These are phyloP conservation scores for Thyridium curvatum DNA, from an alignment of 2,329 filamentous ascomycete genomes.

Conservation along the genomic window DNA sequence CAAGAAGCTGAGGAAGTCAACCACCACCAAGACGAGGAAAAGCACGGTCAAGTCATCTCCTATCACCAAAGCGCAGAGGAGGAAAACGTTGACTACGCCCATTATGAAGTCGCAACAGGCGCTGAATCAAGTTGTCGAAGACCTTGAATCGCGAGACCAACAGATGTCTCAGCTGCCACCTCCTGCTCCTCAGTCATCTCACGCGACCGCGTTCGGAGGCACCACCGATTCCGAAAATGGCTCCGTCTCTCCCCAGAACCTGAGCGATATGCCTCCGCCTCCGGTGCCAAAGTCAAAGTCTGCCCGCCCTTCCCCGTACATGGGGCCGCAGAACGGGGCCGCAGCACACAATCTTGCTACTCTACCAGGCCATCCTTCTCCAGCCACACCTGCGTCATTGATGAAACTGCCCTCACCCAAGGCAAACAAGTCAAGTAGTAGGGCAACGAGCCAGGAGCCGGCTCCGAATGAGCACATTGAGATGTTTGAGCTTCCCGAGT, in stretches of 20 bases:
- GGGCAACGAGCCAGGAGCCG: slow-evolving; percentile 25
- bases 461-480: slow-evolving; percentile 48
- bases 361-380: slow-evolving; percentile 42
- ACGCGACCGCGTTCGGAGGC: slow-evolving; percentile 25
- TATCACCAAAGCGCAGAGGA: slow-evolving; percentile 61
- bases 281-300: slow-evolving; percentile 61
- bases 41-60: slow-evolving; percentile 61
- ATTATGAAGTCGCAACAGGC: slow-evolving; percentile 46
- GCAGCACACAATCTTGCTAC: slow-evolving; percentile 13
- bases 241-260: slow-evolving; percentile 57
- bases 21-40: slow-evolving; percentile 43
- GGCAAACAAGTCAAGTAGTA: slow-evolving; percentile 31
- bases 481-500: slow-evolving; percentile 65
- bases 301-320: slow-evolving; percentile 60
- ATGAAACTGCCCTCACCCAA: slow-evolving; percentile 68
- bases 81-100: slow-evolving; percentile 46
- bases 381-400: slow-evolving; percentile 80
- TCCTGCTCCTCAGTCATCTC: slow-evolving; percentile 14
- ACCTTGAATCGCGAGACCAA: slow-evolving; percentile 28
- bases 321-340: slow-evolving; percentile 45
- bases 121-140: slow-evolving; percentile 43
- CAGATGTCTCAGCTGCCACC: slow-evolving; percentile 25
- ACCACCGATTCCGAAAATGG: slow-evolving; percentile 56
- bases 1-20: slow-evolving; percentile 48
- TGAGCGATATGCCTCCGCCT: slow-evolving; percentile 61